Conservation (phyloP, 176 grass and related monocot genomes). For the Paspalum vaginatum region DNA sequence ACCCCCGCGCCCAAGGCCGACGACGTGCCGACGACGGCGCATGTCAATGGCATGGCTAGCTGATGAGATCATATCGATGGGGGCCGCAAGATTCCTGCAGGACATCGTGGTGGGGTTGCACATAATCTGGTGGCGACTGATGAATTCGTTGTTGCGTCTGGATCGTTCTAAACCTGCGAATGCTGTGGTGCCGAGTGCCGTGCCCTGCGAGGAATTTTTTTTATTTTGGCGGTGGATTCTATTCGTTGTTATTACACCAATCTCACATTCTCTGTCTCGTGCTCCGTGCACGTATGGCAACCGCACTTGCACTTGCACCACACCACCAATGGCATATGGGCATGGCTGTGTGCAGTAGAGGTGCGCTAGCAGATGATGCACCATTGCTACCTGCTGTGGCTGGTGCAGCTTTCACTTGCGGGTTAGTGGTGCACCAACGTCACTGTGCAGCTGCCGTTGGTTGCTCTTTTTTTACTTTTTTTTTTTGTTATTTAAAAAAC, state of each 20-base stretch:
- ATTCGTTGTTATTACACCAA: neutral
- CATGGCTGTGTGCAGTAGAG: neutral
- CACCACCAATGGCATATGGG: neutral
- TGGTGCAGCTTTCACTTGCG: neutral
- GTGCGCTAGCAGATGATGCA: neutral
- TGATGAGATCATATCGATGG: neutral
- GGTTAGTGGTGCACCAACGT: neutral
- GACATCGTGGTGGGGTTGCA: slow-evolving; percentile 24
- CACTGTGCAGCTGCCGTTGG: neutral
- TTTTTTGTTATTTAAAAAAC: neutral
- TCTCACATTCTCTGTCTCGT: neutral
- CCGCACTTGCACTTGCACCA: neutral
- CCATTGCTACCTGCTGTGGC: neutral
- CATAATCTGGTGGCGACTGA: slow-evolving; percentile 23
- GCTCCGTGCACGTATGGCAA: neutral
- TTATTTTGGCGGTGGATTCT: neutral
- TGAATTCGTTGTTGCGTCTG: slow-evolving; percentile 8
- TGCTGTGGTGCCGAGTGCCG: neutral
- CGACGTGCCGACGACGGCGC: neutral
- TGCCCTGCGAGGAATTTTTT: neutral
- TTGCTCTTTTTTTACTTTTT: neutral
- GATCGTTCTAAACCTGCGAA: slow-evolving; percentile 9
- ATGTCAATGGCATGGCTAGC: neutral
- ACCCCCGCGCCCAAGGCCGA: neutral
- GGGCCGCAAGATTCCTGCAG: slow-evolving; percentile 19